Percentiles rank a stretch among this genome's conserved stretches.
Evolutionary conservation across 2,329 filamentous ascomycete genomes (phyloP).

Genomic region (Ramularia endophylla): DNA sequence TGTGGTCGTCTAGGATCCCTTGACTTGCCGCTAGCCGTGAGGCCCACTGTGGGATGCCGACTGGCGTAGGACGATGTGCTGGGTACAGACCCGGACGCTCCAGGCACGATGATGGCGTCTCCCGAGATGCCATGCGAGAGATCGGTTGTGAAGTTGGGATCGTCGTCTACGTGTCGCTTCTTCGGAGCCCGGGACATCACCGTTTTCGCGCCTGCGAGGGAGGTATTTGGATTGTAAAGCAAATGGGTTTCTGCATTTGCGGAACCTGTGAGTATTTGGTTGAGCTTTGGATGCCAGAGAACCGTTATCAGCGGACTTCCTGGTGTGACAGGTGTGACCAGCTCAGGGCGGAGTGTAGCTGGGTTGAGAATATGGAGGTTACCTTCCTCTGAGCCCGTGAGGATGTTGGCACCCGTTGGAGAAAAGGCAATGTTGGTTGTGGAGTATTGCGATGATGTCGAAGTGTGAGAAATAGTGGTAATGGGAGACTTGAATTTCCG

Average conservation of each 20-base stretch:
- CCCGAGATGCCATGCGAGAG: conserved; percentile 73
- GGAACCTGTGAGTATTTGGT: conserved; percentile 92
- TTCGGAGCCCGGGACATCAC: conserved; percentile 93
- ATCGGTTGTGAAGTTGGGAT: conserved; percentile 80
- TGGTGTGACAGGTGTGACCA: conserved; percentile 82
- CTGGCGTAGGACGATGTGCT: conserved; percentile 46
- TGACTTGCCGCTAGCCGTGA: conserved; percentile 71
- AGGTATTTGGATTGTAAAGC: conserved; percentile 83
- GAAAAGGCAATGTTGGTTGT: conserved; percentile 87
- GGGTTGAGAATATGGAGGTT: conserved; percentile 91
- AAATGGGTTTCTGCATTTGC: conserved; percentile 85
- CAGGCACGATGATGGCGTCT: conserved; percentile 64
- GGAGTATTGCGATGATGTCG: conserved; percentile 76
- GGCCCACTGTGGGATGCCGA: conserved; percentile 63
- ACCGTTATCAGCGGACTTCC: conserved; percentile 77
- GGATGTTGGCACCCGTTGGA: conserved; percentile 73
- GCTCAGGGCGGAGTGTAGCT: conserved; percentile 77
- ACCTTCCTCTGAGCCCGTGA: conserved; percentile 81
- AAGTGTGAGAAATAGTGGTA: conserved; percentile 69
- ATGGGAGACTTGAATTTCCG: conserved; percentile 91
- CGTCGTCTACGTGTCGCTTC: conserved; percentile 91
- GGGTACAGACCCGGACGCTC: conserved; percentile 39
- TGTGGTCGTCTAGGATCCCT: conserved; percentile 80
- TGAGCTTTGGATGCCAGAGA: conserved; percentile 88
- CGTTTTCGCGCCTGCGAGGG: conserved; percentile 71